phyloP scores from a whole-genome alignment of 2,329 filamentous ascomycete genomes.

The Celoporthe dispersa region DNA sequence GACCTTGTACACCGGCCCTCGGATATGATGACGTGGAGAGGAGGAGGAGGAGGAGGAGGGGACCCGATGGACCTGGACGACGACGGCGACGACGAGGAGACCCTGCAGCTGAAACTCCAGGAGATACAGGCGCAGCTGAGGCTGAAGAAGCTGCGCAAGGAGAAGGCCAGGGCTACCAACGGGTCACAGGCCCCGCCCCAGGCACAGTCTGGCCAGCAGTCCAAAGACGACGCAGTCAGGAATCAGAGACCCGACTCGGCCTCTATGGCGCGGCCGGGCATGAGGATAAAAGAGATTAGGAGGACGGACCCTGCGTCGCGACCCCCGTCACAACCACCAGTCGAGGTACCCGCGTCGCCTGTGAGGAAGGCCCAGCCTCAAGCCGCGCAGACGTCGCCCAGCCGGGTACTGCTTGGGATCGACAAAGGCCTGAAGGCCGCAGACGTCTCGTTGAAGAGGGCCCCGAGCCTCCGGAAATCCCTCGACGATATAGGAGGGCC shows the following conservation, averaged over 20 bases:
- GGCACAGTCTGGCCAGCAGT: constrained; percentile 4
- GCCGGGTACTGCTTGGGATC: constrained; percentile 80
- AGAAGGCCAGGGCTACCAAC: constrained; percentile 45
- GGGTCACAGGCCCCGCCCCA: constrained; percentile 17
- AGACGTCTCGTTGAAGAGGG: constrained; percentile 83
- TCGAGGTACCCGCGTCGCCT: constrained; percentile 79
- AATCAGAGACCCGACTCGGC: constrained; percentile 24
- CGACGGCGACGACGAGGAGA: constrained; percentile 83
- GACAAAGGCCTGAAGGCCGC: constrained; percentile 82
- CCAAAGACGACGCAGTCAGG: constrained; percentile 33
- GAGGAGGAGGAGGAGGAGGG: constrained; percentile 3
- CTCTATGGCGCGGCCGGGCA: constrained; percentile 17
- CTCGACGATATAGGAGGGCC: constrained; percentile 35
- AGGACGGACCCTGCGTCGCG: constrained; percentile 20
- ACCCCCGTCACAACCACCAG: constrained; percentile 34
- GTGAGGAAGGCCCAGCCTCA: constrained; percentile 62
- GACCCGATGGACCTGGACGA: constrained; percentile 45
- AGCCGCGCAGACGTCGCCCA: constrained; percentile 71
- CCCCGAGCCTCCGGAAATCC: constrained; percentile 54
- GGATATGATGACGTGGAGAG: constrained; percentile 20
- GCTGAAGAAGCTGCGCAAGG: constrained; percentile 81
- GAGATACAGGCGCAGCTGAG: constrained; percentile 88
- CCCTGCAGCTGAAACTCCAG: constrained; percentile 79
- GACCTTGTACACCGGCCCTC: constrained; percentile 33
- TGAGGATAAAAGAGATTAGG: constrained; percentile 29